These are phyloP conservation scores for Filobasidium floriforme DNA, from an alignment of 768 basidiomycete species.

Conservation along the genomic window DNA sequence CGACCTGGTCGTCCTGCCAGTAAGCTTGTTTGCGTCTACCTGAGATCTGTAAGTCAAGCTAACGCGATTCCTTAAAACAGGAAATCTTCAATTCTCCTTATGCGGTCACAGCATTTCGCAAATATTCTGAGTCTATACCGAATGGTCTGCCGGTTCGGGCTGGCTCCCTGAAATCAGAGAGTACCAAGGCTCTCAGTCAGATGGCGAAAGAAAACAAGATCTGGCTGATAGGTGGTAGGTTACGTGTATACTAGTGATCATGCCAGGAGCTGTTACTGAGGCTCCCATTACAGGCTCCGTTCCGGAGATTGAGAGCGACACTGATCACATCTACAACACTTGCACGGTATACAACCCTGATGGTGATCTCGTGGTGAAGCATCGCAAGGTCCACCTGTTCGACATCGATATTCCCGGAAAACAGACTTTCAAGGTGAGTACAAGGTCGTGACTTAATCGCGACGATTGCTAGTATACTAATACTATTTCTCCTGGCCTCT, in stretches of 20 bases:
- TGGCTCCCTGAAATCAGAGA: conserved; percentile 47
- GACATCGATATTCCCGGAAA: conserved; percentile 75
- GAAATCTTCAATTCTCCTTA: conserved; percentile 51
- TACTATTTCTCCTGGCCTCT: neutral
- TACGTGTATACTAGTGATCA: neutral
- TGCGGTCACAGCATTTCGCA: conserved; percentile 59
- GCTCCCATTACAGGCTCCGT: conserved; percentile 62
- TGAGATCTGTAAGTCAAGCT: neutral
- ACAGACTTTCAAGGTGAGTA: conserved; percentile 41
- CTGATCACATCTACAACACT: conserved; percentile 78
- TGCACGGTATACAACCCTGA: conserved; percentile 74
- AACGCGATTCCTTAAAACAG: conserved; percentile 12
- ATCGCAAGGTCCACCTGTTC: conserved; percentile 93
- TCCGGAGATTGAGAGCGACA: conserved; percentile 63
- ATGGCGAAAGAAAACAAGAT: conserved; percentile 67
- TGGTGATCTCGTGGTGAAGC: conserved; percentile 74
- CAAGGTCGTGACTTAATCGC: neutral
- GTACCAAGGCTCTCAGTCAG: conserved; percentile 69
- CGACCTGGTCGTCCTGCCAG: conserved; percentile 75
- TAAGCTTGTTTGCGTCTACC: conserved; percentile 43
- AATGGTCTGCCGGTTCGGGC: conserved; percentile 5
- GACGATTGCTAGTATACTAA: neutral
- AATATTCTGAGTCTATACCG: conserved; percentile 52
- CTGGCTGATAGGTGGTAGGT: conserved; percentile 87
- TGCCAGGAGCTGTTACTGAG: neutral